Evolutionary conservation across 108 stramenopile genomes (phyloP).

Genomic region (Thalassiosira profunda): DNA sequence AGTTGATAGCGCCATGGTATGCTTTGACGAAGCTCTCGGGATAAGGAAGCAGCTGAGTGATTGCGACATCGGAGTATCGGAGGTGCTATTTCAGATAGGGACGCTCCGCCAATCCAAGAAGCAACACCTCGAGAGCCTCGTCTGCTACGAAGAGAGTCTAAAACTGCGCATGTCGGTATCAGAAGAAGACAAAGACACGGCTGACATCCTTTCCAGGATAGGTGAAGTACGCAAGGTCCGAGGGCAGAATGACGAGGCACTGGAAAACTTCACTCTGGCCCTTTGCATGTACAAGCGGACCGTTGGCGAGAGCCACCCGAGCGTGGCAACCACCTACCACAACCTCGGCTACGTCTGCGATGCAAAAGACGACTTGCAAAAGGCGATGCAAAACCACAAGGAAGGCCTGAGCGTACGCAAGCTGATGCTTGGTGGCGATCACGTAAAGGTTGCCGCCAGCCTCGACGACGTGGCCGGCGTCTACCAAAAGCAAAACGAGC

Average conservation of each 20-base stretch:
- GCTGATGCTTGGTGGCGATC: slow-evolving; percentile 44
- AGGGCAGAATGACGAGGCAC: slow-evolving; percentile 36
- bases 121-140: slow-evolving; percentile 37
- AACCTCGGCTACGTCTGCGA: slow-evolving; percentile 48
- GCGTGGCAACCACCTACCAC: slow-evolving; percentile 44
- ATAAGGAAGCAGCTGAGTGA: slow-evolving; percentile 33
- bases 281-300: slow-evolving; percentile 35
- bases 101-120: slow-evolving; percentile 28
- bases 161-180: slow-evolving; percentile 19
- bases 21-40: slow-evolving; percentile 44
- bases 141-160: slow-evolving; percentile 35
- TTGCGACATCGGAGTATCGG: slow-evolving; percentile 30
- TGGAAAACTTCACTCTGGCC: slow-evolving; percentile 33
- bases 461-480: slow-evolving; percentile 56
- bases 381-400: slow-evolving; percentile 56
- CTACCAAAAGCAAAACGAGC: slow-evolving; percentile 48
- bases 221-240: slow-evolving; percentile 38
- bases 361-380: slow-evolving; percentile 26
- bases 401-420: slow-evolving; percentile 50
- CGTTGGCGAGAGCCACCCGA: slow-evolving; percentile 46
- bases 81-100: slow-evolving; percentile 51
- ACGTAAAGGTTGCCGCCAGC: slow-evolving; percentile 47
- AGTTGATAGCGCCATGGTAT: slow-evolving; percentile 37
- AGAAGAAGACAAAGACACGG: slow-evolving; percentile 47
- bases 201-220: slow-evolving; percentile 37